Base-by-base conservation (phyloP, 345 rosid genomes). In the Microthlaspi erraticum region DNA sequence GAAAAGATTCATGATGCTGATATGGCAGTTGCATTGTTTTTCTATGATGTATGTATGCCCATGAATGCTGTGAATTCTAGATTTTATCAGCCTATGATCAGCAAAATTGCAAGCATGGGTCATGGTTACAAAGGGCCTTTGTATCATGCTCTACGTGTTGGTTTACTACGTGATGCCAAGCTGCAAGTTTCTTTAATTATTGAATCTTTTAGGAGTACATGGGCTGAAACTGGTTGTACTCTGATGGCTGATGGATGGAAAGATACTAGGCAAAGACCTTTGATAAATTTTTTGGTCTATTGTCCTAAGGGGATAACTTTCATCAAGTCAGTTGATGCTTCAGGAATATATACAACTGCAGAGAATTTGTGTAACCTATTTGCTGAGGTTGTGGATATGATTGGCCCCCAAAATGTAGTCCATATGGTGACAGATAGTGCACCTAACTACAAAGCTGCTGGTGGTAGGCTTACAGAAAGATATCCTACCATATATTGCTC, bases 1-100 rank as follows among this genome's bases (percentile, higher is more conserved):
- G 29, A 56, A 10, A 56, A 56, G n/a, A 56, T 56, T 34, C 29
- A 56, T 36, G 61, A 56, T 34, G 61, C 3, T 34, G 61, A 33
- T 17, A 56, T 56, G 61, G 8, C 14, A 4, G 9, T 56, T 34
- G 42, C 61, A 34, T 17, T 56, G 2, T 56, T 17, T 10, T 36
- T 56, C 9, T 56, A 51, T 17, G 43, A 56, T 56, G 61, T 17
- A 8, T 57, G 44, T 17, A 36, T 34, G 14, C 44, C 44, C 5
- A 10, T 36, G 16, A 36, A 57, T 57, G 29, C 44, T 1, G 29
- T 57, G 18, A 52, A 52, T 13, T 51, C 56, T 2, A 5, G 4
- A 0, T 51, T 17, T 51, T 12, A 26, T 51, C 34, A 51, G 17
- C 56, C 34, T 23, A 53, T 53, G 38, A 52, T 53, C 2, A 52